Evolutionary conservation across 208 protist genomes (phyloP).

Genomic region (Herpetomonas muscarum): DNA sequence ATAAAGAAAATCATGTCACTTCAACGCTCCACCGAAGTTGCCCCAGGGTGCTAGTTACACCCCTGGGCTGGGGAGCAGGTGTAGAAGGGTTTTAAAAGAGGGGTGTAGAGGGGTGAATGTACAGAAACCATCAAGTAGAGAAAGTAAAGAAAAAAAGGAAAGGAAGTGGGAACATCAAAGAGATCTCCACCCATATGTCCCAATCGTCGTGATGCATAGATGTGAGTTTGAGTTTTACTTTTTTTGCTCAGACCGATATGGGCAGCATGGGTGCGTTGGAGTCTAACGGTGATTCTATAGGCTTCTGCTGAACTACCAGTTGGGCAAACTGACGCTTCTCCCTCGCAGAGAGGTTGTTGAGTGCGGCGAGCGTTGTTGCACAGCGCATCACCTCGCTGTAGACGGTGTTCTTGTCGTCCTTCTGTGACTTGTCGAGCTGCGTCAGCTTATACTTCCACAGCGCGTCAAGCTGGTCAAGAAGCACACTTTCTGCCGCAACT

Average conservation of each 20-base stretch:
- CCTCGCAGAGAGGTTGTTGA: constrained; percentile 41
- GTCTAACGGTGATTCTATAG: constrained; percentile 19
- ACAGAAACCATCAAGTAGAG: no score
- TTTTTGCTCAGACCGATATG: constrained; percentile 8
- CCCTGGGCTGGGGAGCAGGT: no score
- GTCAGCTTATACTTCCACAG: constrained; percentile 37
- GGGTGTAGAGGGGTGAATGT: no score
- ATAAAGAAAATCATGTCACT: no score
- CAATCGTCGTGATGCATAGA: neutral
- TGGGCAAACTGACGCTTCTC: constrained; percentile 30
- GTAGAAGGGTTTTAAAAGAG: no score
- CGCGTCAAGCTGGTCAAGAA: constrained; percentile 55
- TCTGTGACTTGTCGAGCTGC: constrained; percentile 27
- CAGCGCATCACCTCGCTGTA: constrained; percentile 30
- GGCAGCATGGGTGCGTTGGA: constrained; percentile 29
- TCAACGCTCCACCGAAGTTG: no score
- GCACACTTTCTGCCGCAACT: constrained; percentile 32
- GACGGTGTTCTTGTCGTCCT: constrained; percentile 18
- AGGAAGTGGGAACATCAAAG: no score
- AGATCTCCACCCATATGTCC: no score
- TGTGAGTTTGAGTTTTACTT: neutral
- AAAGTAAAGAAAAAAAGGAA: no score
- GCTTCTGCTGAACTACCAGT: constrained; percentile 23
- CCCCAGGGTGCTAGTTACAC: no score
- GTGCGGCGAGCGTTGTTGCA: constrained; percentile 37